Evolutionary conservation across 2,329 filamentous ascomycete genomes (phyloP), one percentile per base, ranked within the genome.

Genomic region (Fusarium sacchari): DNA sequence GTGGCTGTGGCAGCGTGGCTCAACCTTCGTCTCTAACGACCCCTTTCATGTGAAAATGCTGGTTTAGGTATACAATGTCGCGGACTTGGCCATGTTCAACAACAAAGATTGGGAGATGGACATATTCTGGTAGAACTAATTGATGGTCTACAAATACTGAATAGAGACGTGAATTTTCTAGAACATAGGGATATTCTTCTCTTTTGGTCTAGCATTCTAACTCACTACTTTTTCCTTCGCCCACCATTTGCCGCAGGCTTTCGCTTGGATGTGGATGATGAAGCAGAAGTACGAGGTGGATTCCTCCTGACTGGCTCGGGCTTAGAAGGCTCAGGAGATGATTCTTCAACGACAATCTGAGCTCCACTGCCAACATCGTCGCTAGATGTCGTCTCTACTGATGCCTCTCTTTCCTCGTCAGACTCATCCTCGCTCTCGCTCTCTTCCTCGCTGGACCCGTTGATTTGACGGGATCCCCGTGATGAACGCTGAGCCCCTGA

Each of bases 221-320:
- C 42, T 58, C 64, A 57, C 78, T 71, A 79, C 76, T 79, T 81
- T 74, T 80, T 84, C 77, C 81, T 81, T 73, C 82, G 77, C 72
- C 77, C 80, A 60, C 76, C 76, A 20, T 40, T 67, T 30, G 76
- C 76, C 28, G 74, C 77, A 34, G 79, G 78, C 46, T 84, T 86
- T 71, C 82, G 80, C 77, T 86, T 86, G n/a, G 78, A 72, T 24
- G 83, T 80, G 44, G 84, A 81, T 66, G 83, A 64, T 36, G 67
- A 70, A 28, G 65, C 52, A 42, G 66, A 70, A 55, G 46, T 64
- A 32, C 76, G 80, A 67, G 82, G 78, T 72, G 75, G 65, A 11
- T 83, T 85, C 80, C 85, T 87, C 76, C 81, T 83, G 24, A 67
- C 57, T 44, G 77, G 60, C 53, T 71, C 67, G 18, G 78, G 63